Base-by-base conservation (phyloP, 2,329 filamentous ascomycete species). In the Zarea fungicola region DNA sequence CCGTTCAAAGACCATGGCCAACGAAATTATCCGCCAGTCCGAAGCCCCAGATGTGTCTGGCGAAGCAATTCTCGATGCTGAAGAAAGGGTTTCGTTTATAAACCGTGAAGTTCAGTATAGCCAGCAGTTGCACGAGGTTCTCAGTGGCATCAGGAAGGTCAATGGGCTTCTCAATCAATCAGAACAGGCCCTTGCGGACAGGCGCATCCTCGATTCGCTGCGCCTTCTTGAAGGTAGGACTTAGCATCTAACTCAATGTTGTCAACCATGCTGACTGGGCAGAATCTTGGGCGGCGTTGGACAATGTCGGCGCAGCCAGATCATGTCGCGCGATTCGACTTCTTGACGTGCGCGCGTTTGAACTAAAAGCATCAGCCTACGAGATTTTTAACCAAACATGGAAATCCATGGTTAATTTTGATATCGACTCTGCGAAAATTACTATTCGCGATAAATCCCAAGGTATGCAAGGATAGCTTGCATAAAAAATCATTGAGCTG, bases 1-100 rank as follows among this genome's bases (percentile, higher is more conserved):
- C 59, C 80, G 81, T 40, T 92, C 89, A 21, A 85, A 89, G 59
- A 77, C 80, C 14, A 83, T 90, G 29, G 90, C 92, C 19, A 84
- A 84, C 60, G 83, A 90, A 50, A 95, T 97, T 51, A 79, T 92
- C 5, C 78, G 83, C 37, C 81, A 89, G 59, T 84, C 90, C 45
- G 85, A 92, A 60, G 80, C 74, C 2, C 77, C 77, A 1, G 73
- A 72, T 42, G 66, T 74, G 2, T 77, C 75, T 0, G 80, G 79
- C 3, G 71, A 77, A 55, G 65, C 73, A 2, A 72, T 78, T 31
- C 62, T 73, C 25, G 73, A 80, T 41, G 76, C 76, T 8, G 75
- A 79, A 46, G 70, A 73, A 19, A 78, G 75, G 56, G 72, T 75
- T 9, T 68, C 70, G n/a, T 83, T 84, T 53, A 65, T 85, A 2